phyloP scores from a whole-genome alignment of 2,329 filamentous ascomycete genomes.

The Fusarium nanum region DNA sequence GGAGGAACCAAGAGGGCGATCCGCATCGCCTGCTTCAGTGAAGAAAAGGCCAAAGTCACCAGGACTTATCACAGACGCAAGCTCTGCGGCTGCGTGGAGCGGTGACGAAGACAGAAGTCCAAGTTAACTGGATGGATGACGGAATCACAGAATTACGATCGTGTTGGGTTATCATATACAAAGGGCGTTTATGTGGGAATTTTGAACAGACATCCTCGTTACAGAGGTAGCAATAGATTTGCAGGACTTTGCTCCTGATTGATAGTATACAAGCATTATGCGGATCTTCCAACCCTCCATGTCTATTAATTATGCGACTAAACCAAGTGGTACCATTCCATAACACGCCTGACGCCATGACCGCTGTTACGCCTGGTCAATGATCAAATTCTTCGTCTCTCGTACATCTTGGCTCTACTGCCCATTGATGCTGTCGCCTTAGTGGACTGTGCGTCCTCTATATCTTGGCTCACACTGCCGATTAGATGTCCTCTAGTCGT shows the following conservation, averaged over 20 bases:
- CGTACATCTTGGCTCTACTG: slow-evolving; percentile 38
- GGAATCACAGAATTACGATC: neutral
- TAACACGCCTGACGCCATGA: slow-evolving; percentile 46
- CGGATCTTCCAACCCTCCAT: slow-evolving; percentile 32
- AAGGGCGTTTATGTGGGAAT: slow-evolving; percentile 39
- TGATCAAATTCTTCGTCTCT: slow-evolving; percentile 45
- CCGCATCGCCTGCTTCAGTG: slow-evolving; percentile 25
- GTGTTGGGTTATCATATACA: slow-evolving; percentile 24
- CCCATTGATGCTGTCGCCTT: neutral
- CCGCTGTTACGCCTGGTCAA: slow-evolving; percentile 39
- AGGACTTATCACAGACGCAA: slow-evolving; percentile 46
- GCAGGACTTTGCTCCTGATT: slow-evolving; percentile 36
- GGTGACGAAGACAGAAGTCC: slow-evolving; percentile 23
- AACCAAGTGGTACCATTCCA: slow-evolving; percentile 28
- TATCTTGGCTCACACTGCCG: slow-evolving; percentile 17
- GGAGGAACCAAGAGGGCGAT: slow-evolving; percentile 36
- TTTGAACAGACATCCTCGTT: slow-evolving; percentile 38
- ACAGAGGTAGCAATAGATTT: slow-evolving; percentile 41
- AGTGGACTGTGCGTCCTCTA: slow-evolving; percentile 2
- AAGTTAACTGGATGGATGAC: slow-evolving; percentile 3
- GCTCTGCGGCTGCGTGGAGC: slow-evolving; percentile 45
- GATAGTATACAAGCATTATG: slow-evolving; percentile 43
- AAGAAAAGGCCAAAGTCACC: slow-evolving; percentile 41
- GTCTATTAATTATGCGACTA: slow-evolving; percentile 39
- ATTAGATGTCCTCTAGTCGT: slow-evolving; percentile 57